Percentiles rank a stretch among this genome's conserved stretches.
Evolutionary conservation across 305 asterid genomes (phyloP).

Genomic region (Withania somnifera): DNA sequence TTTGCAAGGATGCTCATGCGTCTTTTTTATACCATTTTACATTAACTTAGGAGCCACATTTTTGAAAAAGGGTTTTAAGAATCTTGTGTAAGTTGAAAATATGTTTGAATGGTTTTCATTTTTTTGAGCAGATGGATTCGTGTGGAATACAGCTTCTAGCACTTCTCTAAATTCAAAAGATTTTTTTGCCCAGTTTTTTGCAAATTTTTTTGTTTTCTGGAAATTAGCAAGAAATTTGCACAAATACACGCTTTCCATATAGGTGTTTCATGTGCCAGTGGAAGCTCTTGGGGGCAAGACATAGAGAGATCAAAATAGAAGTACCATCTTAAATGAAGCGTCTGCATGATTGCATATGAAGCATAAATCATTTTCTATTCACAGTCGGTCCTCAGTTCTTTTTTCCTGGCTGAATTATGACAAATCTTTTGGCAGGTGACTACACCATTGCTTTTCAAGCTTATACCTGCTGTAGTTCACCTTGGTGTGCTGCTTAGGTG

Average conservation of each 20-base stretch:
- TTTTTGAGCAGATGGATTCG: not conserved
- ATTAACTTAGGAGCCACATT: not conserved
- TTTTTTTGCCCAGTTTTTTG: not conserved
- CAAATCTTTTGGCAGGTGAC: conserved; percentile 55
- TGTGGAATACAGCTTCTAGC: not conserved
- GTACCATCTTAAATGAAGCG: not conserved
- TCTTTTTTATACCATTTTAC: not conserved
- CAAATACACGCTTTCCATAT: not conserved
- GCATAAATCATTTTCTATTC: not conserved
- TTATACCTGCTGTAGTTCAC: conserved; percentile 94
- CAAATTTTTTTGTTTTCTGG: not conserved
- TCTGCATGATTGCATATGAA: not conserved
- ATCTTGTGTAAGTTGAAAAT: not conserved
- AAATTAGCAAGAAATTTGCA: not conserved
- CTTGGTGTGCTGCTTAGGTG: conserved; percentile 90
- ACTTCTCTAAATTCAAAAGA: not conserved
- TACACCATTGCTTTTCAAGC: conserved; percentile 92
- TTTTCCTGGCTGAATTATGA: conserved; percentile 1
- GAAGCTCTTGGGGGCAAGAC: not conserved
- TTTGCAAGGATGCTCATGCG: not conserved
- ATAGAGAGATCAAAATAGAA: not conserved
- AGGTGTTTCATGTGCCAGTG: not conserved
- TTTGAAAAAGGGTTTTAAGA: not conserved
- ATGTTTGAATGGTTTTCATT: not conserved
- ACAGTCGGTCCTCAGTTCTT: not conserved